Evolutionary conservation across 768 basidiomycete species (phyloP).

Genomic region (Mycena albidolilacea): DNA sequence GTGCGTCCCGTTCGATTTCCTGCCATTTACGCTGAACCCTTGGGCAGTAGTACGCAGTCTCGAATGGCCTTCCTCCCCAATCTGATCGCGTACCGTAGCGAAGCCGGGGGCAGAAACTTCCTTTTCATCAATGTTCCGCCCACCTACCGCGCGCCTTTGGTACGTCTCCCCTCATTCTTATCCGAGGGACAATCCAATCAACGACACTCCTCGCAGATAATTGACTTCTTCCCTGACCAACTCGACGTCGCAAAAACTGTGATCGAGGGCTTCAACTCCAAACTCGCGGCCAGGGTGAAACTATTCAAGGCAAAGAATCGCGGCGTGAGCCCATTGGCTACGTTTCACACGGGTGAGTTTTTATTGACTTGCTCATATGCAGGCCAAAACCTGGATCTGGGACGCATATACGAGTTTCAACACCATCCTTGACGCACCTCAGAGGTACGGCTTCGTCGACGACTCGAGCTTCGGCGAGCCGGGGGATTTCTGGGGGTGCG

Average conservation of each 20-base stretch:
- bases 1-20: conserved; percentile 47
- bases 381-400: conserved; percentile 66
- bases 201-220: conserved; percentile 56
- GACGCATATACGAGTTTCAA: conserved; percentile 67
- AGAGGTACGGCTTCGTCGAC: conserved; percentile 67
- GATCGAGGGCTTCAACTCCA: conserved; percentile 66
- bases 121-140: conserved; percentile 62
- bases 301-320: conserved; percentile 60
- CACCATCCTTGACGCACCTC: conserved; percentile 63
- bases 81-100: conserved; percentile 46
- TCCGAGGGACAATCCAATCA: background rate
- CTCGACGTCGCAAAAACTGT: conserved; percentile 60
- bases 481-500: conserved; percentile 71
- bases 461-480: conserved; percentile 55
- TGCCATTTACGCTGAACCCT: background rate
- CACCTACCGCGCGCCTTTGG: conserved; percentile 60
- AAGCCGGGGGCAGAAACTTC: conserved; percentile 70
- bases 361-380: background rate
- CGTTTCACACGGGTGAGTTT: background rate
- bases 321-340: conserved; percentile 56
- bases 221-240: conserved; percentile 56
- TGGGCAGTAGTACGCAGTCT: conserved; percentile 50
- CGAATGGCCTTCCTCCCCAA: background rate
- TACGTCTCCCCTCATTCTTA: conserved; percentile 36
- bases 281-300: conserved; percentile 57